Evolutionary conservation across 2,329 filamentous ascomycete genomes (phyloP).

Genomic region (Bipolaris gigantea): DNA sequence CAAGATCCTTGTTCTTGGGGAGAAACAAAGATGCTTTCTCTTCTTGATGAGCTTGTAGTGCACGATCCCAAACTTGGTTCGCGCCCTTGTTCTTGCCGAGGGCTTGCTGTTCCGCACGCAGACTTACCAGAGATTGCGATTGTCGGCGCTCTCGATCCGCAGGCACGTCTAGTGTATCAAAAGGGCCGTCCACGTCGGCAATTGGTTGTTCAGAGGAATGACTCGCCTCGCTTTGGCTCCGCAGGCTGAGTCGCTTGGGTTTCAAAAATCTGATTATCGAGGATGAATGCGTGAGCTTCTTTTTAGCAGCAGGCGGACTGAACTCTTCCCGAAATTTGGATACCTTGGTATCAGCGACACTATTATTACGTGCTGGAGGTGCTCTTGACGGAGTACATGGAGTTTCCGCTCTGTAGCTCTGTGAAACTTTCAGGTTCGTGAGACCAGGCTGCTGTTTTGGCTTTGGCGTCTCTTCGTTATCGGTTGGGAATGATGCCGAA

Average conservation of each 20-base stretch:
- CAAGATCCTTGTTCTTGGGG: conserved; percentile 35
- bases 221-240: conserved; percentile 40
- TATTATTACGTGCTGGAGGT: conserved; percentile 29
- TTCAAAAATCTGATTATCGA: conserved; percentile 39
- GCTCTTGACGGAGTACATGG: conserved; percentile 5
- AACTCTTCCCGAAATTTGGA: conserved; percentile 45
- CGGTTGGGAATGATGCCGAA: conserved; percentile 29
- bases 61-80: conserved; percentile 41
- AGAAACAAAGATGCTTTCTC: conserved; percentile 42
- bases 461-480: conserved; percentile 31
- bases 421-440: conserved; percentile 10
- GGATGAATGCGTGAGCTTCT: conserved; percentile 26
- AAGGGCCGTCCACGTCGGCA: conserved; percentile 23
- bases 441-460: conserved; percentile 15
- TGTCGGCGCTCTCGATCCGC: conserved; percentile 26
- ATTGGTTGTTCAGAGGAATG: conserved; percentile 14
- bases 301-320: conserved; percentile 35
- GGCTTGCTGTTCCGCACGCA: conserved; percentile 33
- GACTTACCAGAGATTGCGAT: conserved; percentile 36
- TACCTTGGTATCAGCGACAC: conserved; percentile 35
- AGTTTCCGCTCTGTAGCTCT: background rate
- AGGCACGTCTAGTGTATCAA: conserved; percentile 18
- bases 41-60: conserved; percentile 41
- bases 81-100: conserved; percentile 27
- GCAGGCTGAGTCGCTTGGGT: conserved; percentile 29